Percentiles rank a stretch among this genome's conserved stretches.
Conservation (phyloP, 129 eudicot genomes). For the Saposhnikovia divaricata region DNA sequence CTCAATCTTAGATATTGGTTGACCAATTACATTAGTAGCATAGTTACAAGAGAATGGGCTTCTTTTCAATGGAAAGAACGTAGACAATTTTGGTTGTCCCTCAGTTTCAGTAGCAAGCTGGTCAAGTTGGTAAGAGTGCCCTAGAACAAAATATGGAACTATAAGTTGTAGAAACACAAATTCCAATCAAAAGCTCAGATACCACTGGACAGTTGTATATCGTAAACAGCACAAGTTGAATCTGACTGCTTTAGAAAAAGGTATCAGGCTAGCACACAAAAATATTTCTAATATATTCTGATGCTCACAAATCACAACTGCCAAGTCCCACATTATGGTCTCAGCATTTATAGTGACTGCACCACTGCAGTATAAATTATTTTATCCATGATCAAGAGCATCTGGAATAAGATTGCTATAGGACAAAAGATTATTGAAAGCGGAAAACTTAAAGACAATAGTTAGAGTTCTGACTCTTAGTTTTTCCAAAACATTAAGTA, state of each 20-base stretch:
- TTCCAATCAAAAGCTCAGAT: background rate
- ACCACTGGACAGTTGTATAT: background rate
- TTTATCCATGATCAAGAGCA: background rate
- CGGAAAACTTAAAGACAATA: background rate
- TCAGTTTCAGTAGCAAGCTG: slow-evolving; percentile 57
- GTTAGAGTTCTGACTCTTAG: background rate
- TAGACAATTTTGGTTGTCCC: slow-evolving; percentile 66
- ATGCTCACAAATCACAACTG: background rate
- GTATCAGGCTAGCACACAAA: background rate
- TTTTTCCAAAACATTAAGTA: background rate
- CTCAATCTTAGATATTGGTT: slow-evolving; percentile 15
- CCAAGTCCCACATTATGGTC: background rate
- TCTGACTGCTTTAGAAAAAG: background rate
- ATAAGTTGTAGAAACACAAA: background rate
- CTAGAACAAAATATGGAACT: slow-evolving; percentile 24
- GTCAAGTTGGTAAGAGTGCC: slow-evolving; percentile 86
- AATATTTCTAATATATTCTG: background rate
- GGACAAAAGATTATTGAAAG: background rate
- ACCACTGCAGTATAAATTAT: background rate
- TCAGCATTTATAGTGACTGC: background rate
- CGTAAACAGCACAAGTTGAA: background rate
- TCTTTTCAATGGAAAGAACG: slow-evolving; percentile 45
- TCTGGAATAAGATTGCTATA: background rate
- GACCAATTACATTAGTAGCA: slow-evolving; percentile 18
- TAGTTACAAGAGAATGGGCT: slow-evolving; percentile 19